Conservation (phyloP, 2,329 filamentous ascomycete genomes). For the Truncatella angustata region DNA sequence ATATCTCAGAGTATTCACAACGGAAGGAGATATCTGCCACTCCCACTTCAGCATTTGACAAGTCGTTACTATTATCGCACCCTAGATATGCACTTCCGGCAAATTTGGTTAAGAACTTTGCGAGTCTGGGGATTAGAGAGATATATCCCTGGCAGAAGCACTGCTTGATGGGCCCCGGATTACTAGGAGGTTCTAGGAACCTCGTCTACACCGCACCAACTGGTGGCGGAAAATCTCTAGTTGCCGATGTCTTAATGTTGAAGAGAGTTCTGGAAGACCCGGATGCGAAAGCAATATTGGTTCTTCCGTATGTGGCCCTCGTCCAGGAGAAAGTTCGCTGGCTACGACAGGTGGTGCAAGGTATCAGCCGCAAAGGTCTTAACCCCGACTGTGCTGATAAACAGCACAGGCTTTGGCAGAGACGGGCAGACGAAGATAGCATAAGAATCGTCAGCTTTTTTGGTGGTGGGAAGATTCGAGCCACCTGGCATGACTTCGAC, state of each 20-base stretch:
- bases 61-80: slow-evolving; percentile 61
- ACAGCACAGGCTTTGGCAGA: slow-evolving; percentile 47
- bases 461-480: slow-evolving; percentile 66
- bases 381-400: slow-evolving; percentile 29
- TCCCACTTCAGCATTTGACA: slow-evolving; percentile 49
- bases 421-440: slow-evolving; percentile 53
- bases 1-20: slow-evolving; percentile 56
- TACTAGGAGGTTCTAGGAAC: slow-evolving; percentile 64
- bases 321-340: slow-evolving; percentile 79
- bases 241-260: slow-evolving; percentile 71
- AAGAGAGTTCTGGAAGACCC: slow-evolving; percentile 65
- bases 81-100: slow-evolving; percentile 61
- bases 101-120: slow-evolving; percentile 63
- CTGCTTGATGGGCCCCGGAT: slow-evolving; percentile 65
- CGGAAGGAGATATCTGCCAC: slow-evolving; percentile 50
- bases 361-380: slow-evolving; percentile 43
- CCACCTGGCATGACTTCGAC: slow-evolving; percentile 72
- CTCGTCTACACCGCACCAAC: slow-evolving; percentile 80
- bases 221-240: slow-evolving; percentile 74
- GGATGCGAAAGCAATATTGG: slow-evolving; percentile 65
- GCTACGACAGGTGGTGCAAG: slow-evolving; percentile 65
- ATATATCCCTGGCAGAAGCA: slow-evolving; percentile 81
- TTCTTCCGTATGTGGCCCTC: slow-evolving; percentile 75
- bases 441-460: slow-evolving; percentile 72
- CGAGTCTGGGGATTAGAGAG: slow-evolving; percentile 62